phyloP scores from a whole-genome alignment of 371 early-diverging fungal species.

The Synchytrium microbalum region DNA sequence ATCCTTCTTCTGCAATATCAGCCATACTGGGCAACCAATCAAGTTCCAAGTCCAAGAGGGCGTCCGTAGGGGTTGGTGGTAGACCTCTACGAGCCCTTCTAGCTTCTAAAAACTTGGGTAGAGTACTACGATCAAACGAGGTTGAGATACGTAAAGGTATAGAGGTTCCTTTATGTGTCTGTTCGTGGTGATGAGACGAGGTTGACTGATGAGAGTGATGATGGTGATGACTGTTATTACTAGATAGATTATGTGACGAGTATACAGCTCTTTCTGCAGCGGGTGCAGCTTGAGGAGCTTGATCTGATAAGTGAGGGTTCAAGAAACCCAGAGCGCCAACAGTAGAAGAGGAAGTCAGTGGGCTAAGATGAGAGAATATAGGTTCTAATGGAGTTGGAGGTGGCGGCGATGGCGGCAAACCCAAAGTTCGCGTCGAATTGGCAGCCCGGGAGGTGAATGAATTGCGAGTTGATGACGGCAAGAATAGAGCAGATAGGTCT shows the following conservation, averaged over 20 bases:
- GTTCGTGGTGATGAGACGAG: neutral
- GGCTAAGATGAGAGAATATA: neutral
- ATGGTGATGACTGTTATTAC: neutral
- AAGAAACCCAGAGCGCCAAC: neutral
- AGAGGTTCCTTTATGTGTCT: too few species aligned
- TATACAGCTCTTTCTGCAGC: neutral
- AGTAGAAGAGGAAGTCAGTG: neutral
- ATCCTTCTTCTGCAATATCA: neutral
- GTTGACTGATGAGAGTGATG: neutral
- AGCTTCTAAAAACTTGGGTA: neutral
- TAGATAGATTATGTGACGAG: neutral
- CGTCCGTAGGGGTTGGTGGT: neutral
- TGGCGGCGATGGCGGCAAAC: neutral
- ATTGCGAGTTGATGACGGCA: too few species aligned
- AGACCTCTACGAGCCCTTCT: neutral
- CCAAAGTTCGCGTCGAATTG: too few species aligned
- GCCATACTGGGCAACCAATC: conserved; percentile 1
- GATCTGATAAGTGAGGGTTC: neutral
- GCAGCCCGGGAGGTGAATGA: too few species aligned
- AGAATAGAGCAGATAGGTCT: neutral
- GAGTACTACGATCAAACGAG: neutral
- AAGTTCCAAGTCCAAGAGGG: neutral
- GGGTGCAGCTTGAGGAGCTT: neutral
- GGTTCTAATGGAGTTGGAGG: neutral
- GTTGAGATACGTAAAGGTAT: neutral